Base-by-base conservation (phyloP, 768 basidiomycete genomes). In the Termitomyces sp. region DNA sequence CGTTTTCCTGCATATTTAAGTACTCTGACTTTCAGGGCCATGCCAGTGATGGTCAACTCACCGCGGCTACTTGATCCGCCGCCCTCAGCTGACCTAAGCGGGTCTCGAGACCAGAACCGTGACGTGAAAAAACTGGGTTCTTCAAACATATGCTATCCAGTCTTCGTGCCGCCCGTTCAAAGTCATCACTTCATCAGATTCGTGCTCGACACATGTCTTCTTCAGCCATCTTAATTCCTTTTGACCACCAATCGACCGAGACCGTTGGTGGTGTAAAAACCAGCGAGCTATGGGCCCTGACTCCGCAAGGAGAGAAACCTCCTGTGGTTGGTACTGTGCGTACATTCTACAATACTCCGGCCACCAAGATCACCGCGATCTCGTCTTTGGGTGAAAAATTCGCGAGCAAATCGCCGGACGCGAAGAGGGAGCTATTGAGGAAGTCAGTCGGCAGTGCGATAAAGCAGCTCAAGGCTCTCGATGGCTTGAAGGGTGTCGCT, bases 361-460 rank as follows among this genome's bases (percentile, higher is more conserved):
- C 64, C 11, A 70, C 69, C 11, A 76, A 76, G 53, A 69, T 85
- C 43, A 80, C 84, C 1, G 77, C 83, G 0, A 68, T 89, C 16
- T 77, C 83, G 9, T 84, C 85, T 34, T 73, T 87, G 8, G 86
- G 86, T 0, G 82, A 82, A 0, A 77, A 71, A 2, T 87, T 82
- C 64, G 67, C 71, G 4, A 59, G 63, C 37, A 83, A 83, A 63
- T 74, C 69, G 6, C 75, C 65, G 1, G 71, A 77, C 35, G 75
- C 73, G 40, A 81, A 75, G 65, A 74, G 85, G n/a, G 91, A 93
- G 67, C 60, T 83, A 4, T 77, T 92, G 32, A 77, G 91, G 63
- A 84, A 82, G 63, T 80, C 89, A 10, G 79, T 92, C 14, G 92
- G 87, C 10, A 82, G 77, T 49, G 89, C 84, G 6, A 83, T 92